Percentiles rank a stretch among this genome's conserved stretches.
These are phyloP conservation scores for Candida ortonii DNA, from an alignment of 805 yeast species.

Conservation along the genomic window DNA sequence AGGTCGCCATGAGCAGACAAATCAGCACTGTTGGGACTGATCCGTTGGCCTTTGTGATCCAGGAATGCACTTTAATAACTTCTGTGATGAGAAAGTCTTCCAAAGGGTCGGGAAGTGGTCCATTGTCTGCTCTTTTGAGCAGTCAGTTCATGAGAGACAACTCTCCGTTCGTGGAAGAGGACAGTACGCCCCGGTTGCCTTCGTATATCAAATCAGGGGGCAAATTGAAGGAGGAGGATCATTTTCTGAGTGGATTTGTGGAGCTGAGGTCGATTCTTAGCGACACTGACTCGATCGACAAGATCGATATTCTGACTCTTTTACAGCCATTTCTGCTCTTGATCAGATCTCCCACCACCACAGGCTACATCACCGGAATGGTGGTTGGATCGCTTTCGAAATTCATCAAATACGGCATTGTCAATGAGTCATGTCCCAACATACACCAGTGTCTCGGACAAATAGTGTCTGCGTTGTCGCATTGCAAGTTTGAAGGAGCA, in stretches of 20 bases:
- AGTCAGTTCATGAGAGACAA: slow-evolving; percentile 39
- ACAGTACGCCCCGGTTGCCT: slow-evolving; percentile 25
- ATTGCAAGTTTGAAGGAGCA: slow-evolving; percentile 93
- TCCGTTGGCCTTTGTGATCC: slow-evolving; percentile 77
- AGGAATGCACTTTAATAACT: slow-evolving; percentile 82
- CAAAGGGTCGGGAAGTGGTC: slow-evolving; percentile 57
- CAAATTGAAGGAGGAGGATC: slow-evolving; percentile 41
- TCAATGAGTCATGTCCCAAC: slow-evolving; percentile 54
- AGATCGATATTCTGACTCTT: slow-evolving; percentile 68
- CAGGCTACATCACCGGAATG: slow-evolving; percentile 80
- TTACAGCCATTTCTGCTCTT: slow-evolving; percentile 84
- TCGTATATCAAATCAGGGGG: slow-evolving; percentile 23
- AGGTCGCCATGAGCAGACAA: no score
- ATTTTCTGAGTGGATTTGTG: slow-evolving; percentile 73
- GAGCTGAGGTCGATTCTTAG: slow-evolving; percentile 71
- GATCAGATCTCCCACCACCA: slow-evolving; percentile 77
- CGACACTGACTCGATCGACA: slow-evolving; percentile 48
- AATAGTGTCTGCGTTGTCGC: slow-evolving; percentile 74
- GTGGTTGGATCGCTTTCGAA: slow-evolving; percentile 76
- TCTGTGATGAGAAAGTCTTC: slow-evolving; percentile 88
- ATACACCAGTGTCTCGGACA: slow-evolving; percentile 59
- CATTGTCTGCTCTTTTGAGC: slow-evolving; percentile 83
- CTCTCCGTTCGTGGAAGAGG: slow-evolving; percentile 30
- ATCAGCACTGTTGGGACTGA: no score
- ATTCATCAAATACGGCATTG: slow-evolving; percentile 65